Percentiles rank a stretch among this genome's conserved stretches.
phyloP scores from a whole-genome alignment of 2,329 filamentous ascomycete genomes.

The Coniochaeta sp. region DNA sequence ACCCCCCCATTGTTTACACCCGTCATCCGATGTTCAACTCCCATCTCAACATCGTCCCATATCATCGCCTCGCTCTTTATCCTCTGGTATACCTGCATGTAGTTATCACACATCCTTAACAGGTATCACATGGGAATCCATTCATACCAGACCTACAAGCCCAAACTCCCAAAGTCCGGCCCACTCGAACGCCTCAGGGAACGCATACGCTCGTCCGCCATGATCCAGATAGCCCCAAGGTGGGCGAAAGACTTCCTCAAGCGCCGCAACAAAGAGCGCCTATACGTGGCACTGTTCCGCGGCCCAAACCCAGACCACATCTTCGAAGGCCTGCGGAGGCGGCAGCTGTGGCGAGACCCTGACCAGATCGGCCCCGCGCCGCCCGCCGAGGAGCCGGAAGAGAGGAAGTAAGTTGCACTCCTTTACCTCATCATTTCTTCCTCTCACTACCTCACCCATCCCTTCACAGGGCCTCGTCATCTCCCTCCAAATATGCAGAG shows the following conservation, averaged over 20 bases:
- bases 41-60: neutral
- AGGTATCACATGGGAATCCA: neutral
- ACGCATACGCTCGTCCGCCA: neutral
- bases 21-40: neutral
- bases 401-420: conserved; percentile 1
- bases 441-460: neutral
- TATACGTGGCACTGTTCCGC: neutral
- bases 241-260: neutral
- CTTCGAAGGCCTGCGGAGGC: neutral
- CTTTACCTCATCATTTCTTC: too few relatives aligned
- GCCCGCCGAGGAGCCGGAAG: neutral
- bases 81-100: neutral
- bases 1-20: neutral
- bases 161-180: neutral
- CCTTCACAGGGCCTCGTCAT: neutral
- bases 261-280: neutral
- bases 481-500: neutral
- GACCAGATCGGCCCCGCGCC: neutral
- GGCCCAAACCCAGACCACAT: neutral
- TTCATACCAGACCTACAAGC: neutral
- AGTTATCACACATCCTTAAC: neutral
- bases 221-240: neutral
- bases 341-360: neutral
- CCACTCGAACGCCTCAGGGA: neutral
- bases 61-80: neutral